Evolutionary conservation across 441 rosid genomes (phyloP).

Genomic region (Bruguiera hainesii): DNA sequence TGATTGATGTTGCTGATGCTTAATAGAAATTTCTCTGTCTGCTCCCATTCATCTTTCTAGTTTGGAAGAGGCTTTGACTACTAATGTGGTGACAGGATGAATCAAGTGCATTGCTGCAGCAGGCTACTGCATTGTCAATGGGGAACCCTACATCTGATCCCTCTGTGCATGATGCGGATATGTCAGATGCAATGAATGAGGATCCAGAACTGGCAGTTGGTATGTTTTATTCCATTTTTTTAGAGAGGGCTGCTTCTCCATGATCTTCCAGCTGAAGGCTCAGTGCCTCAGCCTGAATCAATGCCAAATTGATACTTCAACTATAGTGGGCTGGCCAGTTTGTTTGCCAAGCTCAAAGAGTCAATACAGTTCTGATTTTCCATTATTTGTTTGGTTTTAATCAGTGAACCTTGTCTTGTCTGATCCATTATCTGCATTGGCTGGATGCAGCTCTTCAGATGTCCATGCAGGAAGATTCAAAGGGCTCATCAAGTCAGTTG

Average conservation of each 20-base stretch:
- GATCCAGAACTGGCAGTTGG: slow-evolving; percentile 60
- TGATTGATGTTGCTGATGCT: not conserved
- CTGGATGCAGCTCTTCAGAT: slow-evolving; percentile 55
- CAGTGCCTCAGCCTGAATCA: not conserved
- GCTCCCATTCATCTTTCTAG: not conserved
- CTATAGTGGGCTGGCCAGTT: not conserved
- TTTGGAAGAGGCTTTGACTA: slow-evolving; percentile 17
- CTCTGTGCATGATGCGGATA: slow-evolving; percentile 42
- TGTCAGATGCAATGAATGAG: slow-evolving; percentile 51
- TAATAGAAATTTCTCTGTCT: slow-evolving; percentile 7
- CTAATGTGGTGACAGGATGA: slow-evolving; percentile 40
- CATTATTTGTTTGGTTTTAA: not conserved
- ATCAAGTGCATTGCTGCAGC: slow-evolving; percentile 49
- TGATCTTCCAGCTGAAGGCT: not conserved
- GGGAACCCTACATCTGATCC: slow-evolving; percentile 43
- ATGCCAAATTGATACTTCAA: slow-evolving; percentile 2
- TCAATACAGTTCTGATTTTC: not conserved
- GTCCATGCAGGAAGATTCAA: slow-evolving; percentile 49
- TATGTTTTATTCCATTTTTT: slow-evolving; percentile 19
- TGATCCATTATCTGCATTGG: not conserved
- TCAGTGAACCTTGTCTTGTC: not conserved
- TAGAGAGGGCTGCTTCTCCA: not conserved
- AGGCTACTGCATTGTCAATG: slow-evolving; percentile 69
- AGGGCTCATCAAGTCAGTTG: slow-evolving; percentile 39
- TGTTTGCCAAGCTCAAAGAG: not conserved